These are phyloP conservation scores for Dendrobium huoshanense DNA, from an alignment of 106 monocot genomes.

Conservation along the genomic window DNA sequence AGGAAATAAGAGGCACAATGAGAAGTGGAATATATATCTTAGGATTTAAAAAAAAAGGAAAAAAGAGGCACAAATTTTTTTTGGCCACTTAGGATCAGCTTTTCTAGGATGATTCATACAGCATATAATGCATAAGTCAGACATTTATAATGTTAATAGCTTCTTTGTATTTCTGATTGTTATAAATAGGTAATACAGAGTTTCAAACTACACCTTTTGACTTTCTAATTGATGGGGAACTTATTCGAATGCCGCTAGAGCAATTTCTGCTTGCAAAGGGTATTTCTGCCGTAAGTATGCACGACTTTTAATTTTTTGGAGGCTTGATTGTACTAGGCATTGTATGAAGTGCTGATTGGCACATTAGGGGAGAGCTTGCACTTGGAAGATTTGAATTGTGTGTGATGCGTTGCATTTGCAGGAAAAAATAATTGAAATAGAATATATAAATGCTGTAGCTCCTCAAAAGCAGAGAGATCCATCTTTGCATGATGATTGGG, in stretches of 20 bases:
- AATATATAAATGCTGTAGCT: constrained; percentile 66
- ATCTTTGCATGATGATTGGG: constrained; percentile 87
- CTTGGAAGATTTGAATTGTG: not conserved
- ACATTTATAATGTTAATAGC: not conserved
- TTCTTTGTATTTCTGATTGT: not conserved
- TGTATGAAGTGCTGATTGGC: not conserved
- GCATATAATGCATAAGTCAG: not conserved
- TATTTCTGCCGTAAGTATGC: constrained; percentile 62
- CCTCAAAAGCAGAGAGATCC: constrained; percentile 68
- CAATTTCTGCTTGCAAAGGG: constrained; percentile 73
- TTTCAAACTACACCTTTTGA: constrained; percentile 66
- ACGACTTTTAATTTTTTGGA: not conserved
- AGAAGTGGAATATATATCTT: too few relatives aligned
- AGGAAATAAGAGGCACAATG: too few relatives aligned
- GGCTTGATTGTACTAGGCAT: not conserved
- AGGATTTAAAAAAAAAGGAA: not conserved
- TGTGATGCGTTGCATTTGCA: constrained; percentile 11
- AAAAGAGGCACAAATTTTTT: not conserved
- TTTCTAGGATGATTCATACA: constrained; percentile 3
- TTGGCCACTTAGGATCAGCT: not conserved
- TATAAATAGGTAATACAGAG: constrained; percentile 37
- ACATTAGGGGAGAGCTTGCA: not conserved
- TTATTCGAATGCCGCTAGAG: constrained; percentile 73
- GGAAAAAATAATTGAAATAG: constrained; percentile 89
- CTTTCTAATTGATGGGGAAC: constrained; percentile 82